Evolutionary conservation across 139 green algal species (phyloP).

Genomic region (Chloropicon primus): DNA sequence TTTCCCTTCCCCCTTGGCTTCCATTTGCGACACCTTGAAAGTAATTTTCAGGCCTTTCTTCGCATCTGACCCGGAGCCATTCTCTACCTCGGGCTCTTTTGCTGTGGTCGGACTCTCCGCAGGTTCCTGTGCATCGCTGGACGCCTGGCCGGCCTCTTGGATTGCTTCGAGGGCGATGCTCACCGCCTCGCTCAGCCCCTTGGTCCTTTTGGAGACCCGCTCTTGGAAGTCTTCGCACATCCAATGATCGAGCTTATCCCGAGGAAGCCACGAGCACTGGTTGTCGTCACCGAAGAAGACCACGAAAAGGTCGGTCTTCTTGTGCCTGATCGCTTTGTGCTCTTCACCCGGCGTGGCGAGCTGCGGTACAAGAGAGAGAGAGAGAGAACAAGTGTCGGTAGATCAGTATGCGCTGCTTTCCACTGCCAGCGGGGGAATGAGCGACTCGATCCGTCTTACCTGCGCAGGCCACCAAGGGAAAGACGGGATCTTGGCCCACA

Average conservation of each 20-base stretch:
- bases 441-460: too few species aligned
- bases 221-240: neutral
- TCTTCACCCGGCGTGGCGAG: neutral
- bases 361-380: too few species aligned
- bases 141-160: neutral
- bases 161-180: neutral
- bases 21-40: too few species aligned
- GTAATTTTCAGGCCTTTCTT: too few species aligned
- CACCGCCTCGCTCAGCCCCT: neutral
- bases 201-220: neutral
- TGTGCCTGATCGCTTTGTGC: neutral
- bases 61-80: too few species aligned
- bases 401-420: too few species aligned
- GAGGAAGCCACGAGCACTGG: neutral
- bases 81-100: too few species aligned
- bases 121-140: neutral
- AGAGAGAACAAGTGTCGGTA: too few species aligned
- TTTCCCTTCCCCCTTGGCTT: too few species aligned
- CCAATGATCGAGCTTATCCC: neutral
- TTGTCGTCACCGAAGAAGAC: slow-evolving; percentile 5
- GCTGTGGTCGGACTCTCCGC: neutral
- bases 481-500: slow-evolving; percentile 2
- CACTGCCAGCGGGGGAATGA: too few species aligned
- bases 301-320: neutral
- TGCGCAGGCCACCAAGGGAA: slow-evolving; percentile 2